Base-by-base conservation (phyloP, 495 filamentous ascomycete genomes). In the Neurospora sp. region DNA sequence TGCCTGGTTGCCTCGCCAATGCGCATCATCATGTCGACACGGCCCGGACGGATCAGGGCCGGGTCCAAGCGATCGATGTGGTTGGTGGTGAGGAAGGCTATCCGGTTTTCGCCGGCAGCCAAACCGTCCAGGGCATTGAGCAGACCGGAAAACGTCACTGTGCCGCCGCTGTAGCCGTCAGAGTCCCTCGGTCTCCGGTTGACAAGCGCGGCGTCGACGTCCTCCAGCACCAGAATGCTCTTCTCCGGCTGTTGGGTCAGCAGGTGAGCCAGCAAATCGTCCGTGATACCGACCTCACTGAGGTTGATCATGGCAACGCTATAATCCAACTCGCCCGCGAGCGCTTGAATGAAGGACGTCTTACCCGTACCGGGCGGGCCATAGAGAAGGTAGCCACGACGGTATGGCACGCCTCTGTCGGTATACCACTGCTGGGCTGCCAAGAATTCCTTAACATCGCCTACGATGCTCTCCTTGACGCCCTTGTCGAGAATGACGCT, bases 281-380 rank as follows among this genome's bases (percentile, higher is more conserved):
- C 96, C 20, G 94, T 98, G 61, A 99, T 84, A 12, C 96, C 96
- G 3, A 94, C 88, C 82, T 98, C 93, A 79, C 93, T 97, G 4
- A 99, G 86, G 76, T 98, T 98, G 68, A 99, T 84, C 80, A 98
- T 92, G 59, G 94, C 93, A 75, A 99, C 96, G 75, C 93, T 93
- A 81, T 97, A 98, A 77, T 98, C 92, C 70, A 99, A 81, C 73
- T 94, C 89, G 14, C 94, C 96, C 1, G 96, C 96, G 39, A 99
- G 83, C 3, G 96, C 94, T 82, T 97, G 94, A 69, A 98, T 96
- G 79, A 99, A 98, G 2, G 93, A 96, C 75, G 91, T 97, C 81
- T 99, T 99, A 27, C 96, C 96, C 18, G 93, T 96, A 3, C 96
- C 96, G 0, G 96, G 96, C 3, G 95, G 94, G 0, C 96, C 96